Evolutionary conservation across 2,329 filamentous ascomycete genomes (phyloP).

Genomic region (Cladophialophora exuberans): DNA sequence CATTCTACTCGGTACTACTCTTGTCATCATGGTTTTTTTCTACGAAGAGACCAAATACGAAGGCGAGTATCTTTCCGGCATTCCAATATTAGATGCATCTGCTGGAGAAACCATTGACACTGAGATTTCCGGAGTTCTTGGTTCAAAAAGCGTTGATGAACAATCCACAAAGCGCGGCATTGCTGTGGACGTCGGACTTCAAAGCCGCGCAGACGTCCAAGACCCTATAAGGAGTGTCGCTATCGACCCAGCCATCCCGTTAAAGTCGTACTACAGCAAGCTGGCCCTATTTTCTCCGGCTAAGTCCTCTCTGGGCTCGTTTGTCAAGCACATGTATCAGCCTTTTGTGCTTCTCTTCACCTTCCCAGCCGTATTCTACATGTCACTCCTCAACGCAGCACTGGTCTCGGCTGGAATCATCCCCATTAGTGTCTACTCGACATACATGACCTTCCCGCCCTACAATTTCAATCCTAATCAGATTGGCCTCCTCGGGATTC

Average conservation of each 20-base stretch:
- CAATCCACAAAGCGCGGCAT: conserved; percentile 16
- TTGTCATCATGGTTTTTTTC: conserved; percentile 47
- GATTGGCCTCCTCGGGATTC: conserved; percentile 39
- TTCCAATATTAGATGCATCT: background rate
- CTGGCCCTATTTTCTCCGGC: conserved; percentile 38
- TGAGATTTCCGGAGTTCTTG: too few relatives aligned
- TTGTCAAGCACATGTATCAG: conserved; percentile 32
- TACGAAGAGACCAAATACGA: conserved; percentile 49
- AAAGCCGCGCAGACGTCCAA: background rate
- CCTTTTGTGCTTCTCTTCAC: conserved; percentile 26
- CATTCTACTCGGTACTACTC: conserved; percentile 44
- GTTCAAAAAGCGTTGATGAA: too few relatives aligned
- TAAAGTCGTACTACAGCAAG: conserved; percentile 49
- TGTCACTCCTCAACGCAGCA: conserved; percentile 44
- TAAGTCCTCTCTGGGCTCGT: conserved; percentile 24
- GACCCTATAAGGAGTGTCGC: background rate
- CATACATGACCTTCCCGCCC: conserved; percentile 42
- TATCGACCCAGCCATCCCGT: conserved; percentile 35
- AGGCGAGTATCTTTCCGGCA: background rate
- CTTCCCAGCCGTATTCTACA: conserved; percentile 42
- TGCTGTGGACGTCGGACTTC: conserved; percentile 20
- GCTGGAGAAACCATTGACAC: background rate
- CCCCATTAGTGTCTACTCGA: conserved; percentile 50
- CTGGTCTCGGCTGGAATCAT: conserved; percentile 49
- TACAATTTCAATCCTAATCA: conserved; percentile 39